Base-by-base conservation (phyloP, 164 flowering plant genomes). In the Nymphaea thermarum region DNA sequence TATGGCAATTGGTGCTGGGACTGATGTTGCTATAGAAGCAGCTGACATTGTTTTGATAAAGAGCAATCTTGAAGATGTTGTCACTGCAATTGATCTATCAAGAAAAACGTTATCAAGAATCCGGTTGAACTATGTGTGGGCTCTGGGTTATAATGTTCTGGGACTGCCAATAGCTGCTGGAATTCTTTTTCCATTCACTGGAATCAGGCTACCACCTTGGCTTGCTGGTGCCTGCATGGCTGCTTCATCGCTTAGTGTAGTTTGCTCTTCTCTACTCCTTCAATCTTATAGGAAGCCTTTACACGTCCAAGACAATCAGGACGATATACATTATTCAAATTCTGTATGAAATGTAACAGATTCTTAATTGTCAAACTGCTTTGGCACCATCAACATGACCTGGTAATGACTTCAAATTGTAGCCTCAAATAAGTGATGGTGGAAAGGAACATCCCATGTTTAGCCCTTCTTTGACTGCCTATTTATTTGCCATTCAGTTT, bases 211-310 rank as follows among this genome's bases (percentile, higher is more conserved):
- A 25, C 98, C 98, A 15, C 98, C 98, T 44, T 93, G 98, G 98
- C 84, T 93, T 62, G 98, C 98, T 5, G 95, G 96, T 65, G 98
- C 96, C 69, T 87, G 93, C 82, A 93, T 93, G 98, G 96, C 98
- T 68, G 95, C 96, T 25, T 93, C 98, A 1, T 93, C 98, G 5
- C 73, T 93, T 3, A 88, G 98, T 62, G 96, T 93, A 55, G 89
- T 93, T 43, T 93, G 98, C 72, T 93, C 96, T 5, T 93, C 98
- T 59, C 91, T 93, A 43, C 74, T 90, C 12, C 75, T 93, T 79
- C 91, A 88, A 82, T 85, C 81, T 42, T 93, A 93, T 66, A 88
- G 74, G 84, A 93, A 86, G 80, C 98, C 96, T 57, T 68, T 86
- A 76, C 72, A 82, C n/a, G 60, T 79, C 44, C 68, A 80, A 67